These are phyloP conservation scores for Penicillium coffeae DNA, from an alignment of 495 filamentous ascomycete species.

Conservation along the genomic window DNA sequence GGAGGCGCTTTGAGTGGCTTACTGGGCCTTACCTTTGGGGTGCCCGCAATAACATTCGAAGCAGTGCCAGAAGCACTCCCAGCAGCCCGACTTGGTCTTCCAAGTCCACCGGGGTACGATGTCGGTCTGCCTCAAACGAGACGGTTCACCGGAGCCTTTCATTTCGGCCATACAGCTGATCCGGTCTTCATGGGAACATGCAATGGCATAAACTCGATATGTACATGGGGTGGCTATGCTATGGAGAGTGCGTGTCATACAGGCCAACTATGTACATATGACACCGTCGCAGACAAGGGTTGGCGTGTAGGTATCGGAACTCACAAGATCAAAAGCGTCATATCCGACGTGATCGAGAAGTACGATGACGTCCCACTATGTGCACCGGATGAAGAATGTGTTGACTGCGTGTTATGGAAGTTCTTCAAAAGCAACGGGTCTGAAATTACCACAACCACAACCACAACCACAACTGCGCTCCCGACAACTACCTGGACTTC, in stretches of 20 bases:
- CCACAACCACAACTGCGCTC: slow-evolving; percentile 51
- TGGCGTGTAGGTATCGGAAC: slow-evolving; percentile 84
- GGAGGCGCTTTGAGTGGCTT: slow-evolving; percentile 83
- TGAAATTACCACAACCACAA: slow-evolving; percentile 63
- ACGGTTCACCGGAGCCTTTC: slow-evolving; percentile 72
- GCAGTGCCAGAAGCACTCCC: slow-evolving; percentile 87
- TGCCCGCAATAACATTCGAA: slow-evolving; percentile 85
- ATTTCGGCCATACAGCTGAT: slow-evolving; percentile 95
- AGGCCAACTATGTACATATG: slow-evolving; percentile 82
- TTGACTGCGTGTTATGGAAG: slow-evolving; percentile 91
- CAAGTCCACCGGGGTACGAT: slow-evolving; percentile 73
- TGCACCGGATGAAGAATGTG: slow-evolving; percentile 68
- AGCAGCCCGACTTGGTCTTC: slow-evolving; percentile 79
- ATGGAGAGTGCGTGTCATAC: slow-evolving; percentile 89
- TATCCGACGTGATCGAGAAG: slow-evolving; percentile 74
- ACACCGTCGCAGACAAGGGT: slow-evolving; percentile 82
- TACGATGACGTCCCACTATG: slow-evolving; percentile 80
- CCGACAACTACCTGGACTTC: slow-evolving; percentile 65
- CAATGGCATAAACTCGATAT: slow-evolving; percentile 80
- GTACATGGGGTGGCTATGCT: slow-evolving; percentile 91
- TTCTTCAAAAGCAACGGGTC: slow-evolving; percentile 88
- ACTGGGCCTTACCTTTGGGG: slow-evolving; percentile 83
- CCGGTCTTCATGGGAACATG: slow-evolving; percentile 93
- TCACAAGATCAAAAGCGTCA: slow-evolving; percentile 81
- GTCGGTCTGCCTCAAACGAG: slow-evolving; percentile 65